These are phyloP conservation scores for Tuber umbilicatum DNA, from an alignment of 495 filamentous ascomycete genomes.

Conservation along the genomic window DNA sequence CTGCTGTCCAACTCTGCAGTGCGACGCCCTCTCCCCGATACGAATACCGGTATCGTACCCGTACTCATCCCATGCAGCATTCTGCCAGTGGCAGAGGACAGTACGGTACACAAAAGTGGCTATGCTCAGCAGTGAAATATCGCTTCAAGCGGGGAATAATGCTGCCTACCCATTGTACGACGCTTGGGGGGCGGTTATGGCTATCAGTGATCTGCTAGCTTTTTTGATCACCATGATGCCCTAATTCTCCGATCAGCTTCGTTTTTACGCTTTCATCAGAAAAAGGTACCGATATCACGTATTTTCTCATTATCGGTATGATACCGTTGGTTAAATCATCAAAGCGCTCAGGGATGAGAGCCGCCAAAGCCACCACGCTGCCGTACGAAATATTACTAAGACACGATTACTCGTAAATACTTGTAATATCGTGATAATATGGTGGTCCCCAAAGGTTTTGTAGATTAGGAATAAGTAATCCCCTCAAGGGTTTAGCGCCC, in stretches of 20 bases:
- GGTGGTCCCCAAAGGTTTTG: not conserved
- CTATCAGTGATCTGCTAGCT: not conserved
- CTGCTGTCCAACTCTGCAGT: not conserved
- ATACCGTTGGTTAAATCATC: not conserved
- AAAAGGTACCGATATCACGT: not conserved
- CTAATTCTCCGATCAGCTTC: not conserved
- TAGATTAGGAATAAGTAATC: not conserved
- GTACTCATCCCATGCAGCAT: not conserved
- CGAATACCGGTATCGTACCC: not conserved
- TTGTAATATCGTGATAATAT: too few species aligned
- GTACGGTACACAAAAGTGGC: not conserved
- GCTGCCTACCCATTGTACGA: not conserved
- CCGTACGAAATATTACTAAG: not conserved
- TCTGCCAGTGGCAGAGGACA: not conserved
- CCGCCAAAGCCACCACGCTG: not conserved
- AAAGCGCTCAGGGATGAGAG: not conserved
- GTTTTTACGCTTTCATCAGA: not conserved
- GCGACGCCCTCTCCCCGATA: not conserved
- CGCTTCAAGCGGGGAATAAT: not conserved
- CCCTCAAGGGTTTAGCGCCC: constrained; percentile 1
- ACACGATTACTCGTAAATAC: too few species aligned
- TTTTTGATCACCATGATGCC: not conserved
- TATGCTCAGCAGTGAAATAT: not conserved
- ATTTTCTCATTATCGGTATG: not conserved
- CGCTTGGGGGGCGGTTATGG: not conserved